Conservation (phyloP, 352 stramenopile genomes). For the Albugo laibachii region DNA sequence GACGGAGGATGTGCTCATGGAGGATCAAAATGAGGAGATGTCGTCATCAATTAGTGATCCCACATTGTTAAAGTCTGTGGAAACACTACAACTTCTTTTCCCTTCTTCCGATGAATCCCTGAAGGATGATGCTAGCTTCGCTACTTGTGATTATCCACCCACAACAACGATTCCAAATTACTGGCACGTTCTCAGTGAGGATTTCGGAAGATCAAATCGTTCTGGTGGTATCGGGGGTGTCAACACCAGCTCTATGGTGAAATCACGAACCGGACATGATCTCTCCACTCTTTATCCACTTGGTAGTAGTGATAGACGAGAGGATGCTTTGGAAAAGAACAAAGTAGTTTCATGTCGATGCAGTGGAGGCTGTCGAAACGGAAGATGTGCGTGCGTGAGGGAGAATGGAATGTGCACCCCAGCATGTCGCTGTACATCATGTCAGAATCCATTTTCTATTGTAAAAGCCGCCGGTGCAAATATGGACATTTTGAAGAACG, state of each 20-base stretch:
- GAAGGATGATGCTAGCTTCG: too few relatives aligned
- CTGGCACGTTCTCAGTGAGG: constrained; percentile 68
- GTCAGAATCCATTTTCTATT: constrained; percentile 74
- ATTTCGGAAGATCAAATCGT: too few relatives aligned
- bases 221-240: constrained; percentile 12
- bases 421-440: constrained; percentile 64
- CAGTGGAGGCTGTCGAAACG: constrained; percentile 61
- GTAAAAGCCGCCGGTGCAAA: constrained; percentile 53
- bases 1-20: too few relatives aligned
- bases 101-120: too few relatives aligned
- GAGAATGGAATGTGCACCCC: constrained; percentile 54
- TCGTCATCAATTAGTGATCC: background rate
- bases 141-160: constrained; percentile 7
- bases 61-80: background rate
- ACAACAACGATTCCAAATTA: constrained; percentile 67
- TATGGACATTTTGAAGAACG: constrained; percentile 48
- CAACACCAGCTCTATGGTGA: constrained; percentile 7
- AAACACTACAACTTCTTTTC: constrained; percentile 19
- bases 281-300: constrained; percentile 2
- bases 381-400: constrained; percentile 65
- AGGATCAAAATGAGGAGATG: background rate
- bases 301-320: constrained; percentile 2
- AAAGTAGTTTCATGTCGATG: constrained; percentile 45
- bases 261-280: background rate
- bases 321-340: constrained; percentile 3